Evolutionary conservation across 257 asterid genomes (phyloP).

Genomic region (Leptodermis oblonga): DNA sequence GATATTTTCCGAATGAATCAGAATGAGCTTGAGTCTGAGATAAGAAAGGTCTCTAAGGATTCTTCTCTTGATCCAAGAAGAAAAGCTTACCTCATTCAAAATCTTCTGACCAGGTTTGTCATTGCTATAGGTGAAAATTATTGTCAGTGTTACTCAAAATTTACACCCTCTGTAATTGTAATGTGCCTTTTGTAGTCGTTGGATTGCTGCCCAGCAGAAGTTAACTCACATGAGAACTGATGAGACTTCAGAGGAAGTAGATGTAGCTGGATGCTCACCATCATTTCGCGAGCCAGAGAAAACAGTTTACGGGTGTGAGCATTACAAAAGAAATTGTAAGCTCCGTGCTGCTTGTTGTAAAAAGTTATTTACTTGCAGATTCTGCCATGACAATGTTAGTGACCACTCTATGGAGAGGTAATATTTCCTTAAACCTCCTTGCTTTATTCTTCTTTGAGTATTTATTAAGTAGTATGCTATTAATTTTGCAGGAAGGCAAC

Average conservation of each 20-base stretch:
- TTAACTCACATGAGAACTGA: slow-evolving; percentile 50
- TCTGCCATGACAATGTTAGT: slow-evolving; percentile 96
- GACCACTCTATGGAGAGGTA: slow-evolving; percentile 99
- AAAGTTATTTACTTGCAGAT: slow-evolving; percentile 79
- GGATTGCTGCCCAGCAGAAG: slow-evolving; percentile 98
- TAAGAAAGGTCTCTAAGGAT: slow-evolving; percentile 89
- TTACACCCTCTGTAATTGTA: slow-evolving; percentile 20
- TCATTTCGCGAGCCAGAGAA: slow-evolving; percentile 80
- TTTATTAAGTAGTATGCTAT: slow-evolving; percentile 7
- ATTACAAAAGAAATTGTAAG: slow-evolving; percentile 96
- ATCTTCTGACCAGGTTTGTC: slow-evolving; percentile 88
- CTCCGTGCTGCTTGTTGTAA: slow-evolving; percentile 97
- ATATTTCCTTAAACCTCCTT: slow-evolving; percentile 4
- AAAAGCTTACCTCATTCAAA: slow-evolving; percentile 90
- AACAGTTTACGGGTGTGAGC: slow-evolving; percentile 79
- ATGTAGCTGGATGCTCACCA: slow-evolving; percentile 62
- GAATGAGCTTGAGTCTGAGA: slow-evolving; percentile 97
- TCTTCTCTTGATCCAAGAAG: slow-evolving; percentile 95
- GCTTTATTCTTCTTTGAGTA: neutral
- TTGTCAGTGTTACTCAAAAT: slow-evolving; percentile 4
- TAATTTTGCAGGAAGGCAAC: slow-evolving; percentile 75
- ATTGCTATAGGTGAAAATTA: slow-evolving; percentile 8
- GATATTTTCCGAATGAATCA: slow-evolving; percentile 96
- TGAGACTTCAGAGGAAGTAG: slow-evolving; percentile 46
- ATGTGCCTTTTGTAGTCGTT: slow-evolving; percentile 54